A percentile compares a stretch with the other conserved stretches of the same genome.
phyloP scores from a whole-genome alignment of 2,329 filamentous ascomycete genomes.

The Trichoderma sp. region DNA sequence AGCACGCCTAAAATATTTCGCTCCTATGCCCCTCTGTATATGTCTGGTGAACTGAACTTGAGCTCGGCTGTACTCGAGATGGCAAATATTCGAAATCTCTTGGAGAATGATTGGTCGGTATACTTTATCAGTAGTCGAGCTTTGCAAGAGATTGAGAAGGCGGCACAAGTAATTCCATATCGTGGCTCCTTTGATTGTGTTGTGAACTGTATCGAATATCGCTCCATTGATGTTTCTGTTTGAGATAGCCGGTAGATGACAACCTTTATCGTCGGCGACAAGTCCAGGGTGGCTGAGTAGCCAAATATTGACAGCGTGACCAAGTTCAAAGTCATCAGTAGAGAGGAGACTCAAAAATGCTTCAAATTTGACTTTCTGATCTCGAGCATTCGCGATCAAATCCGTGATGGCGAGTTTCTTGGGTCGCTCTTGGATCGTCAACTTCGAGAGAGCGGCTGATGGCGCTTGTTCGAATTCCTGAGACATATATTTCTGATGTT shows the following conservation, averaged over 20 bases:
- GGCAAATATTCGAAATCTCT: constrained; percentile 50
- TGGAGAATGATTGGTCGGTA: constrained; percentile 46
- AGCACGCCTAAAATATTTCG: constrained; percentile 49
- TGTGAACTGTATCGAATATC: constrained; percentile 48
- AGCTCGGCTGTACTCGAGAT: constrained; percentile 48
- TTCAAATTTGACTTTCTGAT: constrained; percentile 41
- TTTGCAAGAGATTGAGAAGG: constrained; percentile 44
- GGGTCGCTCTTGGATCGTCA: constrained; percentile 37
- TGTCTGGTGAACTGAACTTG: constrained; percentile 48
- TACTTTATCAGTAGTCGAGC: constrained; percentile 36
- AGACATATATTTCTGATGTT: too few relatives aligned
- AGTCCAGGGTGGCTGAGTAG: constrained; percentile 50
- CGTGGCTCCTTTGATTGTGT: constrained; percentile 41
- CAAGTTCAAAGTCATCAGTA: constrained; percentile 41
- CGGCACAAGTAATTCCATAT: constrained; percentile 48
- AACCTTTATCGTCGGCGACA: constrained; percentile 51
- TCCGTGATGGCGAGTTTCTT: constrained; percentile 41
- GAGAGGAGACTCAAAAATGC: constrained; percentile 44
- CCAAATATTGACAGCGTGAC: constrained; percentile 41
- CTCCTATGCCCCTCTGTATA: constrained; percentile 42
- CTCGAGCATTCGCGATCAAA: constrained; percentile 38
- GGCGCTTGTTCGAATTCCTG: too few relatives aligned
- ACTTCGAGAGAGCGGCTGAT: constrained; percentile 39
- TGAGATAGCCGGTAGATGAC: constrained; percentile 42
- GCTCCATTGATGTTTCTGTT: constrained; percentile 49